Base-by-base conservation (phyloP, 192 early-diverging fungal species). In the Coemansia reversa region DNA sequence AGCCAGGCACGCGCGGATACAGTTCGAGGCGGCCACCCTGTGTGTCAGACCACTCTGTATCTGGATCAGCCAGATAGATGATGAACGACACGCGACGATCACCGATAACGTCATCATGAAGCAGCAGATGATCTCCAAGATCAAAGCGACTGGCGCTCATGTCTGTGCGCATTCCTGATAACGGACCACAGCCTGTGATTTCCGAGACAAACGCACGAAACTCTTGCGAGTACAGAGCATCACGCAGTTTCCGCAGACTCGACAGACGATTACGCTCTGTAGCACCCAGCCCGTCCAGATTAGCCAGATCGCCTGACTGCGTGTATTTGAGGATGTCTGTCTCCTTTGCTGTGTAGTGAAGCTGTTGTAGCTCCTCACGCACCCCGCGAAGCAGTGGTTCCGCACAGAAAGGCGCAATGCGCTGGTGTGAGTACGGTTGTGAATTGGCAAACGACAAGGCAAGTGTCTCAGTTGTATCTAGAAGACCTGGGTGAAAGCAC, bases 41-140 rank as follows among this genome's bases (percentile, higher is more conserved):
- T 50, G 74, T 69, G 3, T 81, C 75, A n/a, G 66, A 27, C 89
- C 90, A 92, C 12, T 24, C 48, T 5, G 58, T 56, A 16, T 81
- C 75, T 0, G 86, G 86, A 60, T 90, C 89, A 3, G 88, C 81
- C 69, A 93, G 63, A 64, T 93, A 93, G 48, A 93, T 72, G 30
- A 93, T 93, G 65, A 84, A 93, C 11, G 88, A 89, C 14, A 93
- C 89, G 6, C 84, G 72, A 7, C 92, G 83, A 47, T 88, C 86
- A 0, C 89, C 89, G 67, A 93, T 93, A 0, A 90, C 89, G 66
- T 93, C 92, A 82, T 93, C 92, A 65, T 93, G 92, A 27, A 85
- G 83, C 19, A 93, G 65, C 25, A 93, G 74, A 60, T 92, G 90
- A 75, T 90, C 90, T 9, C 92, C 88, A 42, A 79, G 65, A 58